A percentile compares a stretch with the other conserved stretches of the same genome.
phyloP scores from a whole-genome alignment of 2,329 filamentous ascomycete species.

The Ceratocystis huliohia region DNA sequence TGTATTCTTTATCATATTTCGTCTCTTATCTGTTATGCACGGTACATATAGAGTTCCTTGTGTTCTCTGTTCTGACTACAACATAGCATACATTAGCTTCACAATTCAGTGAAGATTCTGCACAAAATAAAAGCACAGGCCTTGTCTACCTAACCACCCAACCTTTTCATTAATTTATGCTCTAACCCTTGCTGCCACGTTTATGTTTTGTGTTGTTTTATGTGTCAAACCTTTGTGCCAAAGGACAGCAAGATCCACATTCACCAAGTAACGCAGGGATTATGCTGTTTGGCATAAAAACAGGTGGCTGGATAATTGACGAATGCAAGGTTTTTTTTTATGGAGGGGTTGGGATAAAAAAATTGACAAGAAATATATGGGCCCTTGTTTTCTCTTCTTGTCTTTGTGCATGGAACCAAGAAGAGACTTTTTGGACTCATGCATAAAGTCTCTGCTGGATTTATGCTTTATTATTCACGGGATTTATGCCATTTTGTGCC shows the following conservation, averaged over 20 bases:
- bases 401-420: neutral
- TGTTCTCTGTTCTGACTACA: neutral
- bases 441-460: neutral
- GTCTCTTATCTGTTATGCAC: neutral
- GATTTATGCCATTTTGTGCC: no score
- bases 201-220: neutral
- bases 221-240: slow-evolving; percentile 7
- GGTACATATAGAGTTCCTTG: neutral
- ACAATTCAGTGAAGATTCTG: neutral
- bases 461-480: neutral
- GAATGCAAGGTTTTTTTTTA: neutral
- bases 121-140: neutral
- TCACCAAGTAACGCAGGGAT: neutral
- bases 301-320: neutral
- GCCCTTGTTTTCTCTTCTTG: neutral
- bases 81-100: neutral
- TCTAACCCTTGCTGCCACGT: neutral
- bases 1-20: neutral
- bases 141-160: neutral
- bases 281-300: neutral
- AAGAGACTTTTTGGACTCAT: neutral
- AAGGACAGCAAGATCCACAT: neutral
- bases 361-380: no score
- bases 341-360: neutral
- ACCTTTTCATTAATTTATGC: neutral